Conservation (phyloP, 768 basidiomycete species). For the Pluteus cervinus region DNA sequence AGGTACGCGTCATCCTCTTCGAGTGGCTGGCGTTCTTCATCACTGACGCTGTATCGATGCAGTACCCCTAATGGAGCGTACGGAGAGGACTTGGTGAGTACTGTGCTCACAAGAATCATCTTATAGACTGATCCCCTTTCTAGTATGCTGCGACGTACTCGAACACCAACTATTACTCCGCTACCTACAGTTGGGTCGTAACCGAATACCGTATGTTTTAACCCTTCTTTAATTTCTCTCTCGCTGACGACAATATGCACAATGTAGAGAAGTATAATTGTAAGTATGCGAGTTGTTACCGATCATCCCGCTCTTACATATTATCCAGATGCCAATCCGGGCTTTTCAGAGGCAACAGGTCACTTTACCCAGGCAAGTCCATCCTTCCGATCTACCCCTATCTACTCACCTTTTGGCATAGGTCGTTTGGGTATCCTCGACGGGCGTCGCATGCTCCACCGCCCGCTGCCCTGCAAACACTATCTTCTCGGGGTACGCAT, state of each 20-base stretch:
- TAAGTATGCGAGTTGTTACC: conserved; percentile 1
- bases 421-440: conserved; percentile 47
- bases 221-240: background rate
- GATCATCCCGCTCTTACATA: background rate
- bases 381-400: background rate
- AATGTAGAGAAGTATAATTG: conserved; percentile 16
- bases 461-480: conserved; percentile 26
- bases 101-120: background rate
- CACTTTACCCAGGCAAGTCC: conserved; percentile 21
- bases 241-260: background rate
- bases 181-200: background rate
- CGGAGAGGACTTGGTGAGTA: conserved; percentile 18
- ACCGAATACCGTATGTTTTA: background rate
- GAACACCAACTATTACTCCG: background rate
- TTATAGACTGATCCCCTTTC: background rate
- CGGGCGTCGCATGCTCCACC: conserved; percentile 42
- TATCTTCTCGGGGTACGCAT: conserved; percentile 13
- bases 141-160: conserved; percentile 12
- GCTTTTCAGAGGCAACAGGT: conserved; percentile 15
- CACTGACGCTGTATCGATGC: background rate
- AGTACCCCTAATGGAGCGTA: conserved; percentile 12
- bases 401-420: conserved; percentile 9
- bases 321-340: conserved; percentile 16
- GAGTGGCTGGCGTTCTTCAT: background rate
- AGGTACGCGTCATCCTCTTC: conserved; percentile 9